Evolutionary conservation across 768 basidiomycete genomes (phyloP), one percentile per base, ranked within the genome.

Genomic region (Hysterangium stoloniferum): DNA sequence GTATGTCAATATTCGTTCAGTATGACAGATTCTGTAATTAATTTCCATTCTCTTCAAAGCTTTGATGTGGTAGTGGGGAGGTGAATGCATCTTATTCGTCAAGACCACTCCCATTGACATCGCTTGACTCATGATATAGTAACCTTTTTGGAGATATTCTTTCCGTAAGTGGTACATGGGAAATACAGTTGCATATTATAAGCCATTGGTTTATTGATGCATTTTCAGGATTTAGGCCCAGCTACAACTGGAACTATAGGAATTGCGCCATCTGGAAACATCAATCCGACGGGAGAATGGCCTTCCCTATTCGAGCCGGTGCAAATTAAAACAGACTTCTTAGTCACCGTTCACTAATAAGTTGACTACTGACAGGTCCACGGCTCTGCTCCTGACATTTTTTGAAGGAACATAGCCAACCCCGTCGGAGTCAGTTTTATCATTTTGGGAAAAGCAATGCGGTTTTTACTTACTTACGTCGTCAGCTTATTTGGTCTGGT

Each of bases 311-410:
- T 78, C 53, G 76, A 78, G 56, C 75, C 78, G 5, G 73, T 78
- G 29, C 7, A 33, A 25, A 25, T 11, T 35, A 25, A 6, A n/a
- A 19, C 27, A 20, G 15, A 11, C 24, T 35, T 28, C 13, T 27
- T 24, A 4, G 25, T 3, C 12, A 24, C 15, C 9, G 22, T 48
- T 4, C 1, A 13, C 22, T 36, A 6, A 3, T 25, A 25, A 22
- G 36, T 28, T 33, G 22, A n/a, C 17, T 37, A 8, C 13, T 48
- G 20, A 4, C 6, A 48, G 47, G 47, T 51, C 9, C 77, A 78
- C 54, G 78, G 78, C 12, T 74, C 75, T 25, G 78, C 78, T 1
- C 76, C 76, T 12, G 78, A 79, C 58, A 79, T 79, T 52, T 73
- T 71, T 9, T 76, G 77, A 15, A 70, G 68, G 58, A 74, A 72